Conservation (phyloP, 2,329 filamentous ascomycete species). For the Eutypa lata region DNA sequence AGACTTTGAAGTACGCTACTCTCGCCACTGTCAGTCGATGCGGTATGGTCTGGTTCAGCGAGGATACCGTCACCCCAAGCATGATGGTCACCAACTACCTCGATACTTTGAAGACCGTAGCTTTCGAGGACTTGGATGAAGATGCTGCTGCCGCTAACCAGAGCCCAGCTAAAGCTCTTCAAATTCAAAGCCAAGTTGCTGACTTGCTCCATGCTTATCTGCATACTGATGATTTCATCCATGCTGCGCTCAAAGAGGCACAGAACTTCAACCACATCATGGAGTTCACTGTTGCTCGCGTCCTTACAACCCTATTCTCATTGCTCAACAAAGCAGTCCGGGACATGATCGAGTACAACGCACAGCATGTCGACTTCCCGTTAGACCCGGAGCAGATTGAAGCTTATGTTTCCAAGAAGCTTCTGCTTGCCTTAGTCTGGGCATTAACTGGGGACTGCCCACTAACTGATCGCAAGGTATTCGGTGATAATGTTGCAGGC, state of each 20-base stretch:
- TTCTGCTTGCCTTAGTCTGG: conserved; percentile 91
- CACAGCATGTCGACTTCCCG: conserved; percentile 90
- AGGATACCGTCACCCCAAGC: conserved; percentile 87
- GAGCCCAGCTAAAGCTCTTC: conserved; percentile 73
- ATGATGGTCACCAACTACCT: conserved; percentile 96
- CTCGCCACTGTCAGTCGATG: conserved; percentile 98
- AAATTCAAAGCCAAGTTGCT: conserved; percentile 75
- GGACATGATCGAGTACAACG: conserved; percentile 92
- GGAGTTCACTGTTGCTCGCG: conserved; percentile 91
- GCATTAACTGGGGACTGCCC: conserved; percentile 94
- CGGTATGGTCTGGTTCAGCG: conserved; percentile 99
- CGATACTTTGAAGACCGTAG: conserved; percentile 72
- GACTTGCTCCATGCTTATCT: conserved; percentile 75
- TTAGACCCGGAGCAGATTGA: conserved; percentile 88
- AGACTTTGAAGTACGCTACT: conserved; percentile 95
- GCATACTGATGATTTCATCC: conserved; percentile 75
- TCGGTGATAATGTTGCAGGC: conserved; percentile 79
- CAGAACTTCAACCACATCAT: conserved; percentile 89
- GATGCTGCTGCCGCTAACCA: conserved; percentile 76
- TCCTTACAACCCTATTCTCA: conserved; percentile 90
- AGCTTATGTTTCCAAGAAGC: conserved; percentile 86
- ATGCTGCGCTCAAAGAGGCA: conserved; percentile 73
- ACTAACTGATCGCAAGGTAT: conserved; percentile 78
- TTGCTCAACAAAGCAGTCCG: conserved; percentile 91
- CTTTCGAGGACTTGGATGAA: conserved; percentile 95